Base-by-base conservation (phyloP, 345 rosid species). In the Acer saccharum region DNA sequence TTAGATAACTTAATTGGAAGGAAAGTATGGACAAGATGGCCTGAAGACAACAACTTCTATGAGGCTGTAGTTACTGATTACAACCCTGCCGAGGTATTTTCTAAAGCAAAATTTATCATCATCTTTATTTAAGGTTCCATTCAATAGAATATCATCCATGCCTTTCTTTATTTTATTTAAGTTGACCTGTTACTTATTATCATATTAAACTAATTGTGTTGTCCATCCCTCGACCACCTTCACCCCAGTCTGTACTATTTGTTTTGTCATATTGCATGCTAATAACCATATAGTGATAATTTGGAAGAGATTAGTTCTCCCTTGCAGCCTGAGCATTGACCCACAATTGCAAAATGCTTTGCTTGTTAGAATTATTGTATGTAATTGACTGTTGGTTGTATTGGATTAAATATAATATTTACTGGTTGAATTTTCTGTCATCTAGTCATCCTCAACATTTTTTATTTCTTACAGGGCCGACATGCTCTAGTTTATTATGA, bases 11-110 rank as follows among this genome's bases (percentile, higher is more conserved):
- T 90, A 65, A 78, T 96, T 65, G 99, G 99, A 77, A 91, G 88
- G 87, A 91, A 87, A 86, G 94, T 94, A n/a, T 90, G 97, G 99
- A 96, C 99, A 62, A 92, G 88, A 81, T 96, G 99, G 98, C 99
- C 99, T 69, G 98, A 88, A 61, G 99, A 96, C 79, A 92, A 94
- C 81, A 85, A 68, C 83, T 96, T 94, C 81, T 96, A 96, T 67
- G 92, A 92, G 88, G 99, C 99, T 80, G 89, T 90, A 76, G 89
- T 96, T 72, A 91, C 97, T n/a, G 89, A 90, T 69, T 90, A 91
- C 80, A 92, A 94, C 72, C 87, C 92, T 72, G 75, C 68, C 1
- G 95, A 94, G 88, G 99, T 92, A 88, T 76, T 75, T 68, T 29
- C 57, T 27, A 77, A 41, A 81, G 20, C 16, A 44, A 10, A 27